phyloP scores from a whole-genome alignment of 495 filamentous ascomycete genomes.

The Hypoxylon fragiforme region DNA sequence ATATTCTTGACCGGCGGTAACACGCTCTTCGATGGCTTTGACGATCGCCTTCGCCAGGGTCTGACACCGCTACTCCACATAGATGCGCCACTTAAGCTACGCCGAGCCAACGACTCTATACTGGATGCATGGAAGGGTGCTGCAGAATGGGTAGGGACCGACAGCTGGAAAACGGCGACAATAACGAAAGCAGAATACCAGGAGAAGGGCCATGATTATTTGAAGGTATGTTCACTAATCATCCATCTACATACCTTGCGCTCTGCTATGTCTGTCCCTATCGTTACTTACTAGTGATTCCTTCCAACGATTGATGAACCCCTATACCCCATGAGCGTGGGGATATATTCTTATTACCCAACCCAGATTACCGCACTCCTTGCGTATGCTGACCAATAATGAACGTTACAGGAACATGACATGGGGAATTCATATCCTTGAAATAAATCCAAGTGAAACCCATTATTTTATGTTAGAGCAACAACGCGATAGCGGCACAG shows the following conservation, averaged over 20 bases:
- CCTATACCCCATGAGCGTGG: not conserved
- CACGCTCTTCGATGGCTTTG: slow-evolving; percentile 81
- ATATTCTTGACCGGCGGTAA: slow-evolving; percentile 96
- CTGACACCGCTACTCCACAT: slow-evolving; percentile 72
- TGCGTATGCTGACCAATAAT: no score
- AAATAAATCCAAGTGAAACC: not conserved
- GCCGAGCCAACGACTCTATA: slow-evolving; percentile 71
- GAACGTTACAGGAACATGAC: slow-evolving; percentile 79
- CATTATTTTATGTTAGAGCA: no score
- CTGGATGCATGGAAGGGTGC: slow-evolving; percentile 93
- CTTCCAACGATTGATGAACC: no score
- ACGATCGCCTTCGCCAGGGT: slow-evolving; percentile 75
- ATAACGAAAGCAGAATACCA: slow-evolving; percentile 76
- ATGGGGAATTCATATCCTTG: slow-evolving; percentile 67
- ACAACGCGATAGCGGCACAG: no score
- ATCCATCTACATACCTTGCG: not conserved
- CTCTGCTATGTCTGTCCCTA: slow-evolving; percentile 1
- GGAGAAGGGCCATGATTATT: slow-evolving; percentile 83
- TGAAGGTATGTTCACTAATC: slow-evolving; percentile 63
- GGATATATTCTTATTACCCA: no score
- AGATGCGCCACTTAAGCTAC: slow-evolving; percentile 63
- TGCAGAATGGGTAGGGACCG: slow-evolving; percentile 69
- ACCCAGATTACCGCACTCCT: no score
- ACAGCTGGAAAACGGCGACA: slow-evolving; percentile 50
- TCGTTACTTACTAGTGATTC: slow-evolving; percentile 5